A percentile compares a stretch with the other conserved stretches of the same genome.
These are phyloP conservation scores for Penicillium cataractarum DNA, from an alignment of 495 filamentous ascomycete genomes.

Conservation along the genomic window DNA sequence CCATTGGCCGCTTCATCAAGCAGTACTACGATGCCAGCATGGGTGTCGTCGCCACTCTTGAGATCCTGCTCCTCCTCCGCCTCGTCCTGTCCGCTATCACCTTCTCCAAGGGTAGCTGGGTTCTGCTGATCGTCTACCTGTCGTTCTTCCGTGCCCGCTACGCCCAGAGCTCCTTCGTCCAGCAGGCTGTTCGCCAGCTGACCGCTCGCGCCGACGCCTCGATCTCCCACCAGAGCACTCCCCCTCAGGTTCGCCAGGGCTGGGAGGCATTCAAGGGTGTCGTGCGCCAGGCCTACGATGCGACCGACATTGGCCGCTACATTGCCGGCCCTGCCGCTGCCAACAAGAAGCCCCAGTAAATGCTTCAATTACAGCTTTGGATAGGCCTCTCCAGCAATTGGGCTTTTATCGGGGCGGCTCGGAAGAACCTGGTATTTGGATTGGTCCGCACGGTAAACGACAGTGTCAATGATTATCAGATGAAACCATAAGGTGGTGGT, in stretches of 20 bases:
- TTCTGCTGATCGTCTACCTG: constrained; percentile 82
- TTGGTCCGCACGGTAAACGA: neutral
- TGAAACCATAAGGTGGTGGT: constrained; percentile 8
- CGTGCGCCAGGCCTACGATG: constrained; percentile 72
- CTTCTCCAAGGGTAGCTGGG: constrained; percentile 89
- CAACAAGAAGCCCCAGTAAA: constrained; percentile 62
- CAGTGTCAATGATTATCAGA: neutral
- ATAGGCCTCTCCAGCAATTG: constrained; percentile 4
- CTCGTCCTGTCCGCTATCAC: constrained; percentile 75
- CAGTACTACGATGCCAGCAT: constrained; percentile 92
- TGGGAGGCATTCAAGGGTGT: constrained; percentile 83
- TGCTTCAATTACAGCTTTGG: neutral
- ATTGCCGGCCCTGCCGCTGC: constrained; percentile 50
- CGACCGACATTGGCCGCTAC: constrained; percentile 77
- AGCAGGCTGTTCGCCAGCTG: constrained; percentile 73
- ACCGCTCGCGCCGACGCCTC: constrained; percentile 77
- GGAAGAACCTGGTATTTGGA: neutral
- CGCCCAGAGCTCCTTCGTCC: constrained; percentile 89
- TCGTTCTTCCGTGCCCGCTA: constrained; percentile 89
- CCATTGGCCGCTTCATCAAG: constrained; percentile 92
- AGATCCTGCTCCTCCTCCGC: constrained; percentile 82
- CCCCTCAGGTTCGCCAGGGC: constrained; percentile 76
- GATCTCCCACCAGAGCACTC: constrained; percentile 82
- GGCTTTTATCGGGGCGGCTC: neutral
- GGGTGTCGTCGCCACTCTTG: constrained; percentile 76